Conservation (phyloP, 352 stramenopile genomes). For the Discostella stelligera region DNA sequence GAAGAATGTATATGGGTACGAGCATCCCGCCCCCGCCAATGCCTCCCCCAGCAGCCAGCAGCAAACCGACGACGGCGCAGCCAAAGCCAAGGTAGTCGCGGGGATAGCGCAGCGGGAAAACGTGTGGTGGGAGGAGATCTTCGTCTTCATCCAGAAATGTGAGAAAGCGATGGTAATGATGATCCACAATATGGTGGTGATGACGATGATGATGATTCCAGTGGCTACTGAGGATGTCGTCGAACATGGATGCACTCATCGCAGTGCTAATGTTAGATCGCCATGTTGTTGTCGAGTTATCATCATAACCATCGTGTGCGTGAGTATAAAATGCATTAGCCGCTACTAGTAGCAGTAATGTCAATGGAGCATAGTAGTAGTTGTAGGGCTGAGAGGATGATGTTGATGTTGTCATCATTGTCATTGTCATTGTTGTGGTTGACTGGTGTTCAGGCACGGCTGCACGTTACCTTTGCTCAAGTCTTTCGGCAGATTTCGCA, state of each 20-base stretch:
- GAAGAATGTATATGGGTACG: slow-evolving; percentile 93
- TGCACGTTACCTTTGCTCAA: no score
- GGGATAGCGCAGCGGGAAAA: slow-evolving; percentile 45
- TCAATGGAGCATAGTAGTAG: not conserved
- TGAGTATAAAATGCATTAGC: not conserved
- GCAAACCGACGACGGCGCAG: slow-evolving; percentile 78
- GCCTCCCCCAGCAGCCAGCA: slow-evolving; percentile 89
- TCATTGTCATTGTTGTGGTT: no score
- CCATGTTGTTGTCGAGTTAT: not conserved
- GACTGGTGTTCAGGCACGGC: no score
- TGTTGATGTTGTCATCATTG: not conserved
- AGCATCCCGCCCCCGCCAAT: slow-evolving; percentile 92
- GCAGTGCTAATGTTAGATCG: not conserved
- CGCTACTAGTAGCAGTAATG: not conserved
- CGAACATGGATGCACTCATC: not conserved
- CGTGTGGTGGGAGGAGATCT: not conserved
- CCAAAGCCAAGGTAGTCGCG: slow-evolving; percentile 54
- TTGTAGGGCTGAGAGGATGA: not conserved
- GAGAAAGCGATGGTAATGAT: not conserved
- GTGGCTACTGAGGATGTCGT: no score
- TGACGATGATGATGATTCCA: no score
- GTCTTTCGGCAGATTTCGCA: no score
- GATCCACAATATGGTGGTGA: not conserved
- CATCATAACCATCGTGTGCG: not conserved
- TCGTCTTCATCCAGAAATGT: not conserved